A percentile compares a stretch with the other conserved stretches of the same genome.
These are phyloP conservation scores for Candida ipomoeae DNA, from an alignment of 805 yeast genomes.

Conservation along the genomic window DNA sequence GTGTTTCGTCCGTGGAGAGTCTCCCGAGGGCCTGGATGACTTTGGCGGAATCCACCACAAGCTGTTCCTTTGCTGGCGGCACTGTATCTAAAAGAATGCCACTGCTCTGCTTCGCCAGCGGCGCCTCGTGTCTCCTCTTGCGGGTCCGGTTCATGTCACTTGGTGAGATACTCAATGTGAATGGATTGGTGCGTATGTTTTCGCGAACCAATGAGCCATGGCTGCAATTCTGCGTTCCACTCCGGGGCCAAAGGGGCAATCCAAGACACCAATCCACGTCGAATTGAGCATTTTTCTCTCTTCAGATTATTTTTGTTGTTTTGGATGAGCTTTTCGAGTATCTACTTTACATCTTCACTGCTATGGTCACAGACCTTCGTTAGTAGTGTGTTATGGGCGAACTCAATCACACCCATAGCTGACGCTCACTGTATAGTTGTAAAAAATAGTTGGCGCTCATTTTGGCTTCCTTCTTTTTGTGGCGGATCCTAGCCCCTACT, in stretches of 20 bases:
- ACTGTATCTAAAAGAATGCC: neutral
- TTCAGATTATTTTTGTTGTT: too few relatives aligned
- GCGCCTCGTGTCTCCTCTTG: constrained; percentile 8
- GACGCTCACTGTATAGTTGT: too few relatives aligned
- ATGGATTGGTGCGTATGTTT: neutral
- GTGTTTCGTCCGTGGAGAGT: constrained; percentile 8
- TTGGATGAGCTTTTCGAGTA: too few relatives aligned
- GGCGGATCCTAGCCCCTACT: neutral
- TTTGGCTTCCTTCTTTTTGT: neutral
- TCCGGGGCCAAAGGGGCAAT: too few relatives aligned
- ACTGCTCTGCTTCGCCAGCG: neutral
- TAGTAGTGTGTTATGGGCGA: too few relatives aligned
- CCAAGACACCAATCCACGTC: neutral
- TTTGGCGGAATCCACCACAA: constrained; percentile 23
- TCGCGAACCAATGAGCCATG: neutral
- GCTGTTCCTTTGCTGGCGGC: neutral
- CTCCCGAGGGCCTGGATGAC: constrained; percentile 23
- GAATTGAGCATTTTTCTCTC: too few relatives aligned
- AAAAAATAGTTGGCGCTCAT: too few relatives aligned
- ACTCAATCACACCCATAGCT: too few relatives aligned
- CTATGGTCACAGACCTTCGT: too few relatives aligned
- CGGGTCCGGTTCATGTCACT: neutral
- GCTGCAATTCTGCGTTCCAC: constrained; percentile 1
- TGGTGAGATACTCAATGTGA: neutral
- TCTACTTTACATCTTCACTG: too few relatives aligned